Conservation (phyloP, 2,329 filamentous ascomycete species). For the Colletotrichum brevisporum region DNA sequence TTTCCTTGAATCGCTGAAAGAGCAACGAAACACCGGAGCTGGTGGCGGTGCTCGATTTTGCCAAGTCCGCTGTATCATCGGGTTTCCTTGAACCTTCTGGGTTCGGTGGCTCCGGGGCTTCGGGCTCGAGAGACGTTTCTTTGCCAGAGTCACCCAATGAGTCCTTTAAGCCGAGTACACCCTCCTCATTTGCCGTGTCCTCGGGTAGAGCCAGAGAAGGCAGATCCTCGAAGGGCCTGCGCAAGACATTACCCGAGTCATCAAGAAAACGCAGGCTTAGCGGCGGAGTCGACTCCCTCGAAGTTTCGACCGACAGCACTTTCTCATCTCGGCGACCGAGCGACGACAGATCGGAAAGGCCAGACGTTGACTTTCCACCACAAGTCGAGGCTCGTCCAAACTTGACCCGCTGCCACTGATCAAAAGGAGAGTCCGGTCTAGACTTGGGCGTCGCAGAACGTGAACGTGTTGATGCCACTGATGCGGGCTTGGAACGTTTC, state of each 20-base stretch:
- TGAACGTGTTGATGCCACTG: slow-evolving; percentile 23
- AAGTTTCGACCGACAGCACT: neutral
- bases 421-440: slow-evolving; percentile 50
- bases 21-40: slow-evolving; percentile 4
- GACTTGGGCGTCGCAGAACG: slow-evolving; percentile 23
- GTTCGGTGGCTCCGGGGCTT: neutral
- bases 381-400: slow-evolving; percentile 42
- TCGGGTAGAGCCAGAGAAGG: slow-evolving; percentile 6
- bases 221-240: slow-evolving; percentile 60
- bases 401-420: slow-evolving; percentile 56
- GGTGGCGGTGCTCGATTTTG: neutral
- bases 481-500: neutral
- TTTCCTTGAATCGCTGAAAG: slow-evolving; percentile 22
- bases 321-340: too few species aligned
- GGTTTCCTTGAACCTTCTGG: too few species aligned
- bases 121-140: neutral
- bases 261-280: slow-evolving; percentile 52
- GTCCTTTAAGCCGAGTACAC: neutral
- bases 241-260: slow-evolving; percentile 57
- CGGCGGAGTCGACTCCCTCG: slow-evolving; percentile 21
- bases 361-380: neutral
- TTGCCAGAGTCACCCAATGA: neutral
- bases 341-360: neutral
- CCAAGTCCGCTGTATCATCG: neutral
- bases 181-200: neutral